A percentile compares a stretch with the other conserved stretches of the same genome.
These are phyloP conservation scores for Diplocarpon rosae DNA, from an alignment of 2,329 filamentous ascomycete genomes.

Conservation along the genomic window DNA sequence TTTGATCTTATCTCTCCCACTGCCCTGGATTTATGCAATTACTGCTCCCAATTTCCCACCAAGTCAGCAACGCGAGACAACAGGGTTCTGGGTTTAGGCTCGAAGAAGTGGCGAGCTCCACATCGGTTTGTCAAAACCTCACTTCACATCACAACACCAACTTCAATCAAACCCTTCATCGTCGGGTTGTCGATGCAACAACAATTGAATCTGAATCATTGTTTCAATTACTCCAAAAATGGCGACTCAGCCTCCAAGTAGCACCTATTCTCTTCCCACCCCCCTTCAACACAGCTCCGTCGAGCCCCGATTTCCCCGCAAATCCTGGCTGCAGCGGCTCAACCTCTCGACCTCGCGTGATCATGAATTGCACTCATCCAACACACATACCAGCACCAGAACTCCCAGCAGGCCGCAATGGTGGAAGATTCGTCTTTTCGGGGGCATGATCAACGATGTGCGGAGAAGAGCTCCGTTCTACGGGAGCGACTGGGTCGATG, in stretches of 20 bases:
- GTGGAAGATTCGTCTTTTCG: constrained; percentile 68
- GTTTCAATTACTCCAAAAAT: constrained; percentile 2
- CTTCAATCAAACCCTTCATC: neutral
- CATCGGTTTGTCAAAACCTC: neutral
- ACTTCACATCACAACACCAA: neutral
- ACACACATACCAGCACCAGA: constrained; percentile 12
- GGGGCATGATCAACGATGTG: constrained; percentile 71
- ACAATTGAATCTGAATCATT: neutral
- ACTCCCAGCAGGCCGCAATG: constrained; percentile 33
- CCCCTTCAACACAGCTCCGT: constrained; percentile 9
- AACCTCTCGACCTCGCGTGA: neutral
- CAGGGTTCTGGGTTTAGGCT: neutral
- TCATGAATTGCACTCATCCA: constrained; percentile 5
- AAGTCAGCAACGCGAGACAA: too few relatives aligned
- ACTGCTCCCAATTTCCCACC: too few relatives aligned
- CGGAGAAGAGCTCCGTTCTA: constrained; percentile 67
- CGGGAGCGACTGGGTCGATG: constrained; percentile 72
- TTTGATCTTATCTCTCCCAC: too few relatives aligned
- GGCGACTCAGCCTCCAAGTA: constrained; percentile 6
- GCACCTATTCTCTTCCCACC: constrained; percentile 17
- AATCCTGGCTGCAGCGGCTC: constrained; percentile 14
- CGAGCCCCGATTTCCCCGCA: constrained; percentile 4
- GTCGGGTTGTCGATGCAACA: neutral
- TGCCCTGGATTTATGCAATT: too few relatives aligned
- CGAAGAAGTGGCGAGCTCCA: constrained; percentile 25